Conservation (phyloP, 768 basidiomycete genomes). For the Fomitopsis pulvina region DNA sequence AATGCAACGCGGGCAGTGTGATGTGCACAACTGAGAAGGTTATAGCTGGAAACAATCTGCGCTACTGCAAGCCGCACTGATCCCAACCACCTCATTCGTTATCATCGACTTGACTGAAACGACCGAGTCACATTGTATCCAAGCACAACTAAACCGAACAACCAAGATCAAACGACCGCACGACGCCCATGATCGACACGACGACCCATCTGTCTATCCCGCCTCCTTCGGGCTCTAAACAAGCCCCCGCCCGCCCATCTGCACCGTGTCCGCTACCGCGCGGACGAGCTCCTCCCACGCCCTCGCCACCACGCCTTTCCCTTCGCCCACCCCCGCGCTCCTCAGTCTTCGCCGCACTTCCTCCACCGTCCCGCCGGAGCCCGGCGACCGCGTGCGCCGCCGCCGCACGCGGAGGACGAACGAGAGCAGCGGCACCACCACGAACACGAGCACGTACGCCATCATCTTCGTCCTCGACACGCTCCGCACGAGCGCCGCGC, state of each 20-base stretch:
- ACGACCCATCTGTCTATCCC: no score
- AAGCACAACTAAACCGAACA: no score
- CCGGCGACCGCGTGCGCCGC: slow-evolving; percentile 25
- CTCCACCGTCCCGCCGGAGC: slow-evolving; percentile 37
- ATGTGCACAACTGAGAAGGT: no score
- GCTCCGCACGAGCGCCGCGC: slow-evolving; percentile 33
- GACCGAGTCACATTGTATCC: no score
- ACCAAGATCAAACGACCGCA: no score
- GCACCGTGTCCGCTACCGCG: slow-evolving; percentile 57
- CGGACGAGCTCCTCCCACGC: slow-evolving; percentile 47
- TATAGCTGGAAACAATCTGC: no score
- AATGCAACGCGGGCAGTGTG: no score
- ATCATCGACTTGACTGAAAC: no score
- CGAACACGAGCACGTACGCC: slow-evolving; percentile 35
- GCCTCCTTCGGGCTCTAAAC: no score
- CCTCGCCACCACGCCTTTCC: slow-evolving; percentile 29
- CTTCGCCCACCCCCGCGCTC: slow-evolving; percentile 16
- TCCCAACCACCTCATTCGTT: no score
- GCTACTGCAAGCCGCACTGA: no score
- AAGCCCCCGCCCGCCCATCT: slow-evolving; percentile 73
- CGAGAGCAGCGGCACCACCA: slow-evolving; percentile 37
- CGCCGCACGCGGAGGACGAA: slow-evolving; percentile 47
- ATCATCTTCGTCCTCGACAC: slow-evolving; percentile 43
- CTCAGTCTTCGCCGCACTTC: slow-evolving; percentile 49
- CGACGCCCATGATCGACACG: no score